Percentiles rank a stretch among this genome's conserved stretches.
These are phyloP conservation scores for Flaveria bidentis DNA, from an alignment of 129 eudicot genomes.

Conservation along the genomic window DNA sequence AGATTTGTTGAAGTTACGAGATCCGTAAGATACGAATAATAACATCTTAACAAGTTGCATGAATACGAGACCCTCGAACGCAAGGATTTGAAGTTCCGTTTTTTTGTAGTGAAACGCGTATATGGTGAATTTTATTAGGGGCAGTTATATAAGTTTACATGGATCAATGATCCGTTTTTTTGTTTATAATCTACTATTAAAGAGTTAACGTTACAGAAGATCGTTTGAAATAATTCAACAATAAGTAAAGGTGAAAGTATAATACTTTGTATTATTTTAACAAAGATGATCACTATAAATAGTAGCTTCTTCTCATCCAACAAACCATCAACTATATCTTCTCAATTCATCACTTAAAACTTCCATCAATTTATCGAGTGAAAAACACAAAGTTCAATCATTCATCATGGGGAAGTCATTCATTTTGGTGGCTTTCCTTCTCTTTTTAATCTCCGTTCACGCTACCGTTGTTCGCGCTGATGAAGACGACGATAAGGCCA, in stretches of 20 bases:
- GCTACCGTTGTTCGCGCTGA: constrained; percentile 32
- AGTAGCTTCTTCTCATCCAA: not conserved
- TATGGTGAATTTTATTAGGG: no score
- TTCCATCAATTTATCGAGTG: not conserved
- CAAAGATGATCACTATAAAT: constrained; percentile 23
- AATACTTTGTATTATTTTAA: constrained; percentile 18
- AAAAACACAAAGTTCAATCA: not conserved
- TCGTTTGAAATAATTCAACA: not conserved
- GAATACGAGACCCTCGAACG: no score
- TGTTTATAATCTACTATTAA: not conserved
- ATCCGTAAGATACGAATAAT: no score
- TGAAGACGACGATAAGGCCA: no score
- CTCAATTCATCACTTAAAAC: not conserved
- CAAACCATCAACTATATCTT: no score
- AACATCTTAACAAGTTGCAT: no score
- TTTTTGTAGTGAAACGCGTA: no score
- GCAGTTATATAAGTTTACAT: no score
- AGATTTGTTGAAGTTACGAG: no score
- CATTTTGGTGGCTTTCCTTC: constrained; percentile 44
- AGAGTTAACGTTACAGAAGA: not conserved
- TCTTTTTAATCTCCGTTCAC: constrained; percentile 44
- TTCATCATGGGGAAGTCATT: constrained; percentile 32
- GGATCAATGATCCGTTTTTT: not conserved
- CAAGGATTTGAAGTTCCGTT: no score
- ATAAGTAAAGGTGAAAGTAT: not conserved